Evolutionary conservation across 345 rosid genomes (phyloP), one percentile per base, ranked within the genome.

Genomic region (Gossypium sturtianum): DNA sequence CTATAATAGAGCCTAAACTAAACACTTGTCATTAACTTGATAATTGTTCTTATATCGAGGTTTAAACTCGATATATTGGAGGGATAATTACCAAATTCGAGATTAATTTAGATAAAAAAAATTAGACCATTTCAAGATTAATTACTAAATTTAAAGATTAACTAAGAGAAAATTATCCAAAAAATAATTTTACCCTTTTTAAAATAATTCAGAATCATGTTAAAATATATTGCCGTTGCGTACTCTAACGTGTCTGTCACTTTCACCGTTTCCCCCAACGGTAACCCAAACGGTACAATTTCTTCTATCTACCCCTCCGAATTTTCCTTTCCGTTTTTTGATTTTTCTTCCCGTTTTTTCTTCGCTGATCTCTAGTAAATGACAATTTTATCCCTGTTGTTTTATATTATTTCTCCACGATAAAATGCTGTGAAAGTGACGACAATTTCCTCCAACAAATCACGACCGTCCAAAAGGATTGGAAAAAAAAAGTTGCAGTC

Each of bases 201-300:
- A 29, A 29, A 29, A 29, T 29, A 29, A 29, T 29, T 29, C 38
- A 29, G 38, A 29, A 34, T 34, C 1, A 34, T 34, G 6, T 34
- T 51, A 4, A 4, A 53, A n/a, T 15, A 12, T 2, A 45, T 73
- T 76, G 79, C 81, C 86, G 81, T 79, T 56, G 61, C 74, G 2
- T 19, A 66, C 17, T 2, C 16, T 1, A 29, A 25, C 43, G 43
- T 12, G 52, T 61, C 60, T 22, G 82, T 76, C 78, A 45, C 84
- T 80, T 68, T 79, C 56, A 34, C 56, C n/a, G 56, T 12, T 48
- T 15, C 16, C 59, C 81, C 4, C 72, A 82, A 84, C 87, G 85
- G 82, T 79, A 79, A 75, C 62, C 65, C 23, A 67, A 75, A 52
- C 81, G 83, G 75, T 66, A 12, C 80, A 45, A 48, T 67, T 48